Conservation (phyloP, 23 red algal species). For the Cyanidium caldarium region DNA sequence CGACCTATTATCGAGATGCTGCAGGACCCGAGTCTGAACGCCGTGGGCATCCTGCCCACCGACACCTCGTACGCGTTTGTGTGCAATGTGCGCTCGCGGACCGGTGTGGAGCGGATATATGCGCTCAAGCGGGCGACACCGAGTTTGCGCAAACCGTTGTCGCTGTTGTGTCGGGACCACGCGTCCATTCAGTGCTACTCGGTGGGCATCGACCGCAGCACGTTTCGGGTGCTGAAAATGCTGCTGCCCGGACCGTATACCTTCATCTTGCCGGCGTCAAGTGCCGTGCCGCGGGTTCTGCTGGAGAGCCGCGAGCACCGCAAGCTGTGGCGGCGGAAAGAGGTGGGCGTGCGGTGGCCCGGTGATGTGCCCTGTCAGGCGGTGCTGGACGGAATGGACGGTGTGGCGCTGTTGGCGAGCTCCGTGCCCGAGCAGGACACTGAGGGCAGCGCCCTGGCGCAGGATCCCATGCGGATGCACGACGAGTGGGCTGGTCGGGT, state of each 20-base stretch:
- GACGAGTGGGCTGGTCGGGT: neutral
- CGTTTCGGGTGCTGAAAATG: neutral
- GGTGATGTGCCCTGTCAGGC: neutral
- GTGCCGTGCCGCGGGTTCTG: constrained; percentile 6
- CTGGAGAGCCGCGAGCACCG: neutral
- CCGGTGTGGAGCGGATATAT: constrained; percentile 7
- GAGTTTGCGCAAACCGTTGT: constrained; percentile 1
- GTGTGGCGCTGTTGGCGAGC: neutral
- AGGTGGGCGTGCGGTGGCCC: neutral
- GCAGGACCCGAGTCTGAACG: neutral
- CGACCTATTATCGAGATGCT: neutral
- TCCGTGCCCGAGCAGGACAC: neutral
- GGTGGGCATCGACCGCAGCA: neutral
- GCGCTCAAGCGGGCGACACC: neutral
- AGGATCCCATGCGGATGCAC: neutral
- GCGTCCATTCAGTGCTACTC: constrained; percentile 1
- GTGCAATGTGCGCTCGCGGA: neutral
- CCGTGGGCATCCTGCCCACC: constrained; percentile 5
- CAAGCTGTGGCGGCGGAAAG: neutral
- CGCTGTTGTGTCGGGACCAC: constrained; percentile 1
- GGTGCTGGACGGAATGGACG: neutral
- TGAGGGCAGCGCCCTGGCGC: neutral
- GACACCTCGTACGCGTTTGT: constrained; percentile 15
- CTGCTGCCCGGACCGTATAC: constrained; percentile 19
- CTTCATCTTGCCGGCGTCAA: constrained; percentile 10